Base-by-base conservation (phyloP, 2,329 filamentous ascomycete genomes). In the Huntiella omanensis region DNA sequence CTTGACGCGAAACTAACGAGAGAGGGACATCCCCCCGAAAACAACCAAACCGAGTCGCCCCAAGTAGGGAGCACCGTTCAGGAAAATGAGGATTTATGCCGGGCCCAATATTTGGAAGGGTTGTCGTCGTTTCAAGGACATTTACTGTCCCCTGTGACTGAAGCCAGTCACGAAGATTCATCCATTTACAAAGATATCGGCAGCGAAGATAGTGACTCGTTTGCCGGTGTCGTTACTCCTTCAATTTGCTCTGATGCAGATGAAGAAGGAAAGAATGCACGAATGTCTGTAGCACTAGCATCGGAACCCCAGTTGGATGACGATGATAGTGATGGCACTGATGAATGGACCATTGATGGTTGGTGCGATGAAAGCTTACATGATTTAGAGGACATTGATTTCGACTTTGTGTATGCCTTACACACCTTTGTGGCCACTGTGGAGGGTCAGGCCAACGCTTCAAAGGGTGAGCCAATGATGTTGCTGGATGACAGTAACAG, bases 401-500 rank as follows among this genome's bases (percentile, higher is more conserved):
- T 98, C 68, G 88, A 96, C 61, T 96, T 96, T 64, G 91, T 98
- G 51, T 98, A 98, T 65, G 91, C 91, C 22, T 70, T 98, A 49
- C 91, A 96, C 61, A 98, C 88, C 2, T 98, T 98, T 58, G 83
- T 95, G 53, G 91, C 91, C 22, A 96, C 91, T 1, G 91, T 98
- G 42, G 91, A 98, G 64, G 91, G 91, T 22, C 91, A 98, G 63
- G 91, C 91, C 52, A 98, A 96, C 67, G 91, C 91, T 49, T 92
- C 85, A 33, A 98, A 98, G 64, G 91, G 91, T 44, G 91, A 98
- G 58, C 96, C 88, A 11, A 98, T 98, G 91, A 88, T 96, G 46
- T 69, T 98, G 52, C 73, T 98, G 16, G 91, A 98, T 58, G 91
- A 98, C 57, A 96, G 86, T 65, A 98, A 98, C 65, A 96, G 87